A percentile compares a stretch with the other conserved stretches of the same genome.
Evolutionary conservation across 257 asterid species (phyloP).

Genomic region (Echium plantagineum): DNA sequence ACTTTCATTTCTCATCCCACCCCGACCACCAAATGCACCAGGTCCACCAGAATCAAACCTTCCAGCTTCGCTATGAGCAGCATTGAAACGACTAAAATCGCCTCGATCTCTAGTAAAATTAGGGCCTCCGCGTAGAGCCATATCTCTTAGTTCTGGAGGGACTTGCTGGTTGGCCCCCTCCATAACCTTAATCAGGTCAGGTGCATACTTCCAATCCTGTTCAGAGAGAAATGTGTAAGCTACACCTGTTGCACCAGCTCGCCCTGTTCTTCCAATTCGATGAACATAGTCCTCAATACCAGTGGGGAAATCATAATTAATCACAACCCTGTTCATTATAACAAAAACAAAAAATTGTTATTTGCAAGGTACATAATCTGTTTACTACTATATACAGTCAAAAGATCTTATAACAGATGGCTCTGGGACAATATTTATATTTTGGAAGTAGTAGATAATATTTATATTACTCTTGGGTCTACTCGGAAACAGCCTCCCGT

Average conservation of each 20-base stretch:
- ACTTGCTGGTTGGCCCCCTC: slow-evolving; percentile 94
- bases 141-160: slow-evolving; percentile 76
- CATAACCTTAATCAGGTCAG: slow-evolving; percentile 71
- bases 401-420: no score
- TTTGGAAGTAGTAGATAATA: no score
- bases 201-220: slow-evolving; percentile 89
- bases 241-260: slow-evolving; percentile 95
- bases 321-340: slow-evolving; percentile 49
- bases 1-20: slow-evolving; percentile 48
- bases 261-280: slow-evolving; percentile 93
- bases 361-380: not conserved
- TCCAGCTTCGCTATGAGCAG: slow-evolving; percentile 33
- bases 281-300: slow-evolving; percentile 97
- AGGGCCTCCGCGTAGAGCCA: slow-evolving; percentile 79
- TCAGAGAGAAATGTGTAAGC: slow-evolving; percentile 82
- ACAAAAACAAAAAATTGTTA: not conserved
- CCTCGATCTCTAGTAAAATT: slow-evolving; percentile 61
- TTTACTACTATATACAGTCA: no score
- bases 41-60: slow-evolving; percentile 73
- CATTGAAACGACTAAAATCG: slow-evolving; percentile 51
- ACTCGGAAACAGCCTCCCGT: no score
- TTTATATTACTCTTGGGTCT: no score
- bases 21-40: slow-evolving; percentile 54
- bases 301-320: slow-evolving; percentile 82
- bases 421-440: no score